Evolutionary conservation across 768 basidiomycete species (phyloP), one percentile per base, ranked within the genome.

Genomic region (Hydnum rufescens): DNA sequence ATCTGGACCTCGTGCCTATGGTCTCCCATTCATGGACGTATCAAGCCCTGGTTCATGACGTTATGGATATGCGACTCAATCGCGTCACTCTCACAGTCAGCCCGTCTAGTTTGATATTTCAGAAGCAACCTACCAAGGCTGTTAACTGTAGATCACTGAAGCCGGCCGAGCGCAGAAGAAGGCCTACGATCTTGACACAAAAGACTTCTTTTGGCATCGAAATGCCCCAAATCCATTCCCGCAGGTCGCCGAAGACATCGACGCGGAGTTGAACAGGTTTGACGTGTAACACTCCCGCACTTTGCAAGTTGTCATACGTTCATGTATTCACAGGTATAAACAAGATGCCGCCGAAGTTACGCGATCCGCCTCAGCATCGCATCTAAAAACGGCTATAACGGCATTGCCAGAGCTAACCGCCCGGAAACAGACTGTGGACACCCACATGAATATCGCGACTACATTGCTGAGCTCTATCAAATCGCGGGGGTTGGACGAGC

Each of bases 401-500:
- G 87, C 90, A 56, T 71, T 99, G 19, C 95, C 95, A 1, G 95
- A 97, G 63, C 70, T 99, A 49, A 97, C 93, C 3, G 90, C 95
- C 3, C 77, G 95, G 39, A 99, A 99, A 61, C 86, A 89, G 30
- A 92, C 86, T 1, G 74, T 99, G 25, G 95, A 99, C 64, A 89
- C 92, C 2, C 95, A 99, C 63, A 97, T 99, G 92, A 96, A 97
- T 66, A 93, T 99, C 53, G 93, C 93, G 32, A 95, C 92, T 8
- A 83, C 92, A 18, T 67, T 99, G 5, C 69, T 99, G 28, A 89
- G 93, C 63, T 80, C 95, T 32, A 95, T 99, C 69, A 96, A 96
- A 68, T 80, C 79, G 54, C 77, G 95, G 32, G 88, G 86, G 3
- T 72, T 99, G 30, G 95, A 99, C 64, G 93, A 93, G 60, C 71